Evolutionary conservation across 2,329 filamentous ascomycete species (phyloP).

Genomic region (Claviceps sp.): DNA sequence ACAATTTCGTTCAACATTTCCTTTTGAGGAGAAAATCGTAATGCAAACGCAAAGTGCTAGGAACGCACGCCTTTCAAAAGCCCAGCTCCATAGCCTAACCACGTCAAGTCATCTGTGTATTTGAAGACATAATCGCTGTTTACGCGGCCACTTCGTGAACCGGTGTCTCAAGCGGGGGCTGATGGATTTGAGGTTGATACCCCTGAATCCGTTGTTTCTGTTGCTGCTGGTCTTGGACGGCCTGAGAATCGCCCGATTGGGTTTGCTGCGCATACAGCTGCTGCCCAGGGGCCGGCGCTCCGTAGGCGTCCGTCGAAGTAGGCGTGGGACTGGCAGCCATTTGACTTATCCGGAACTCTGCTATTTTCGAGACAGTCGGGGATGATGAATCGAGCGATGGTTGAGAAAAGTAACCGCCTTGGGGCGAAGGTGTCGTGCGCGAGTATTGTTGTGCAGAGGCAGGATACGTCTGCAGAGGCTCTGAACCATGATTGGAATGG

Average conservation of each 20-base stretch:
- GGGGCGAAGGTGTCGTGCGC: slow-evolving; percentile 3
- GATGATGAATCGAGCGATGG: slow-evolving; percentile 6
- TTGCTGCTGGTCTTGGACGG: neutral
- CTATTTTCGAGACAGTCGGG: slow-evolving; percentile 6
- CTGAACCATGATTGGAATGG: slow-evolving; percentile 9
- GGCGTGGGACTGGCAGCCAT: slow-evolving; percentile 11
- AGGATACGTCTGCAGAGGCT: slow-evolving; percentile 9
- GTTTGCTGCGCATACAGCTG: slow-evolving; percentile 12
- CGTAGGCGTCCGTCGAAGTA: slow-evolving; percentile 9
- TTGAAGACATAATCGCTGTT: too few relatives aligned
- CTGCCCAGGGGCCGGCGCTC: slow-evolving; percentile 8
- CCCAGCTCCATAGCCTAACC: too few relatives aligned
- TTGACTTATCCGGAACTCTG: slow-evolving; percentile 11
- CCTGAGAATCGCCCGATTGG: slow-evolving; percentile 10
- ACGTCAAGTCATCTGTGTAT: too few relatives aligned
- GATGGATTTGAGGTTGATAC: neutral
- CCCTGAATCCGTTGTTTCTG: neutral
- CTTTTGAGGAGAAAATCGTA: too few relatives aligned
- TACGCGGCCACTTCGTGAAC: slow-evolving; percentile 18
- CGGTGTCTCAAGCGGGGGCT: neutral
- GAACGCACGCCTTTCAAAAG: too few relatives aligned
- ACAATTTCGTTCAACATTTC: too few relatives aligned
- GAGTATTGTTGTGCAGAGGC: slow-evolving; percentile 11
- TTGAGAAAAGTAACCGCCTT: slow-evolving; percentile 10
- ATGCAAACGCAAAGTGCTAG: too few relatives aligned